Base-by-base conservation (phyloP, 2,329 filamentous ascomycete genomes). In the Scedosporium boydii region DNA sequence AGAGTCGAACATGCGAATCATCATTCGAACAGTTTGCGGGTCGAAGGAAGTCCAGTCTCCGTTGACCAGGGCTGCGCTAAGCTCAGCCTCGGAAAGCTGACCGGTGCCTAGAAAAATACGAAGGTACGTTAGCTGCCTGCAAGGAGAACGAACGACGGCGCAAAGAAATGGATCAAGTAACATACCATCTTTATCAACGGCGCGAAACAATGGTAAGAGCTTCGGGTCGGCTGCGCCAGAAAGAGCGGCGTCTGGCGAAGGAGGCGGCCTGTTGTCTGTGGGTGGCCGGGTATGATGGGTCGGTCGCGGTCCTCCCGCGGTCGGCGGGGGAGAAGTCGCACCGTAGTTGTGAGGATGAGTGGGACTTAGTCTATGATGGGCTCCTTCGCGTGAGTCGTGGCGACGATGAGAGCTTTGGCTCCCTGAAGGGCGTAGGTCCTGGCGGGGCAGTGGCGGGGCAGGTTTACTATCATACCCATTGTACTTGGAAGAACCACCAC, bases 1-100 rank as follows among this genome's bases (percentile, higher is more conserved):
- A 63, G 89, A 90, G 77, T 98, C 93, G 77, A 99, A 99, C 95
- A 99, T 98, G 72, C 93, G 89, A 68, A 99, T 97, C 93, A 99
- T 97, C 91, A 98, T 96, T 71, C 89, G 89, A 67, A 98, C 93
- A 1, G 95, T 99, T 69, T 96, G 90, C 4, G 87, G 83, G 75
- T 99, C 93, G 74, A 99, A 99, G 4, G 91, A 85, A 1, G 91
- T 91, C 85, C 91, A 97, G 80, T 99, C 95, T 62, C 93, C 93
- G 72, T 99, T 99, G 64, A 98, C 93, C 5, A 99, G 86, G 21
- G 95, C 95, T 1, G 90, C 88, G 9, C 90, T 88, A 51, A 99
- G 87, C 75, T 98, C 93, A 60, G 82, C 82, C 75, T 96, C 93
- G 2, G 89, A 92, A 57, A 99, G 83, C 66, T 92, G 86, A 21